Percentiles rank a stretch among this genome's conserved stretches.
These are phyloP conservation scores for Backusella psychrophila DNA, from an alignment of 192 early-diverging fungal species.

Conservation along the genomic window DNA sequence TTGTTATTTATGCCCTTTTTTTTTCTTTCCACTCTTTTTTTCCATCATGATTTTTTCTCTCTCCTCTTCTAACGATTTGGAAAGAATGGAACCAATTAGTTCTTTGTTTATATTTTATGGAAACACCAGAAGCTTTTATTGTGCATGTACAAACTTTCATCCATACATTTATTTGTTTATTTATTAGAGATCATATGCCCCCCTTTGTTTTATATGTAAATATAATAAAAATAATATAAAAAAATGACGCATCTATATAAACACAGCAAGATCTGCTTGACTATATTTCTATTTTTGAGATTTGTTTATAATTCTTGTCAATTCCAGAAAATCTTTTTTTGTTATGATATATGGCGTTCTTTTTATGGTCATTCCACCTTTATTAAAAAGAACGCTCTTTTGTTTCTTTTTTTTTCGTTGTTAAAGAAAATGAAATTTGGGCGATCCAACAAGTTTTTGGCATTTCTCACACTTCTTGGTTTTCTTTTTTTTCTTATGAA, in stretches of 20 bases:
- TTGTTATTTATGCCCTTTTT: background rate
- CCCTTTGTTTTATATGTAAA: background rate
- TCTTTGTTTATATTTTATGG: conserved; percentile 6
- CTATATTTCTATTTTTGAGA: background rate
- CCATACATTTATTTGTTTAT: background rate
- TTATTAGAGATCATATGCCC: conserved; percentile 7
- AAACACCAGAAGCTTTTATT: conserved; percentile 1
- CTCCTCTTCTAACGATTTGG: background rate
- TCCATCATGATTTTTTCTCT: background rate
- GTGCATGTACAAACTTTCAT: conserved; percentile 6
- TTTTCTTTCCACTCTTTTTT: background rate
- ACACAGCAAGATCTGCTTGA: background rate
- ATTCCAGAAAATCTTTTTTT: conserved; percentile 10
- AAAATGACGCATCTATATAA: background rate
- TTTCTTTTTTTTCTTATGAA: background rate
- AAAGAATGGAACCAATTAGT: background rate
- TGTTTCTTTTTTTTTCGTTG: background rate
- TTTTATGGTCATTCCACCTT: background rate
- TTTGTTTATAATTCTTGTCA: conserved; percentile 8
- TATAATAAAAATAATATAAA: background rate
- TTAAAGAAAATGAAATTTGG: background rate
- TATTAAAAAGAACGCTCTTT: background rate
- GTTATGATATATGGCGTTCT: background rate
- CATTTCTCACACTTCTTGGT: background rate
- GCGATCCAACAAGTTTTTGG: background rate